Base-by-base conservation (phyloP, 192 early-diverging fungal species). In the Gaertneriomyces semiglobifer region DNA sequence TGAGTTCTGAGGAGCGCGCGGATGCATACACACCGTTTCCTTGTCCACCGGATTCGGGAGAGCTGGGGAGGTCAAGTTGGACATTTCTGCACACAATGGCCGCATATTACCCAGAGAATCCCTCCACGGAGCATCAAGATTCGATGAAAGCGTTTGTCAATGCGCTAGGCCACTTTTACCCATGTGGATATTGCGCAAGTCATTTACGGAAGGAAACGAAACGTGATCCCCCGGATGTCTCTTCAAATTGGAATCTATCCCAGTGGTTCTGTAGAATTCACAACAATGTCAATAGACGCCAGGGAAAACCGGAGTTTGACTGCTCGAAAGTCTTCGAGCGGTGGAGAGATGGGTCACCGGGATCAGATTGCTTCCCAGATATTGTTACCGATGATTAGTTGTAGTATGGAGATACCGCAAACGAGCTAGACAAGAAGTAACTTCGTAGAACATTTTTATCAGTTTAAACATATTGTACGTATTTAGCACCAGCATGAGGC, bases 81-180 rank as follows among this genome's bases (percentile, higher is more conserved):
- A 97, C 94, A 4, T 93, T 97, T 60, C 79, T 99, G 54, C 96
- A 98, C 74, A 95, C 94, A 0, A 94, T 95, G 87, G 92, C 94
- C 4, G 93, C 94, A 0, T 95, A 98, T 77, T 98, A 98, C 70
- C 94, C 96, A 0, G 86, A 91, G 25, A 74, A 69, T 14, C 92
- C 96, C 0, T 83, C 88, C 2, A 44, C 62, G 1, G 66, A 75
- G 47, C 87, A 99, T 72, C 88, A 90, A 74, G 66, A 77, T 11
- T 84, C 79, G 62, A 95, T 96, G 93, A 72, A 74, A 65, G 71
- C 75, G 0, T 81, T 98, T 45, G 70, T 96, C 45, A 63, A 63
- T 0, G 84, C 89, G 16, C 92, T 99, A 66, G 80, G 89, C 20
- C 79, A 90, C 42, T 88, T 95, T 66, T 99, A 99, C 74, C 96